phyloP scores from a whole-genome alignment of 1,139 yeast species.

The Magnusiomyces fungicola region DNA sequence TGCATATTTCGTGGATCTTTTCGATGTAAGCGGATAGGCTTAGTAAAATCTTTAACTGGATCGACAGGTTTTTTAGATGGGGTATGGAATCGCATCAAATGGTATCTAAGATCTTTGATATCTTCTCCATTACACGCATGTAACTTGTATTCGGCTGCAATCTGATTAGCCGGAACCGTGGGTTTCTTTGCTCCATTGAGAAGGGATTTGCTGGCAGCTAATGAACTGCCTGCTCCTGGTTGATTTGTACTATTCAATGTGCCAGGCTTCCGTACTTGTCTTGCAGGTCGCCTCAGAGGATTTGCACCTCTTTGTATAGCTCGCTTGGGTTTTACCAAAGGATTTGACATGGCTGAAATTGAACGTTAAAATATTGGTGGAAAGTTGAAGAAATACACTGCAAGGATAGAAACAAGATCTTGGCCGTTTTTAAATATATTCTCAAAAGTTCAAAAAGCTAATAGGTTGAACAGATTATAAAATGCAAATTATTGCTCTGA shows the following conservation, averaged over 20 bases:
- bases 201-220: background rate
- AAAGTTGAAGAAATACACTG: background rate
- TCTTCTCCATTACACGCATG: constrained; percentile 70
- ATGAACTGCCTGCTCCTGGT: no score
- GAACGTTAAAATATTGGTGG: background rate
- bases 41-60: constrained; percentile 60
- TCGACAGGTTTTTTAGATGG: constrained; percentile 51
- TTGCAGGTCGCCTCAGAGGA: constrained; percentile 4
- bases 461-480: no score
- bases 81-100: constrained; percentile 73
- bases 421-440: background rate
- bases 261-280: constrained; percentile 1
- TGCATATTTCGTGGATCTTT: constrained; percentile 89
- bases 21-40: constrained; percentile 81
- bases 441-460: no score
- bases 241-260: no score
- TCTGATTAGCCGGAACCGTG: background rate
- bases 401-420: background rate
- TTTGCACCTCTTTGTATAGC: constrained; percentile 2
- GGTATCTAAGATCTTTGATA: constrained; percentile 66
- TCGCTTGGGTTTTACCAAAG: constrained; percentile 5
- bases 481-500: no score
- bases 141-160: constrained; percentile 47
- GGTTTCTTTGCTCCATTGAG: background rate
- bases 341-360: constrained; percentile 4